phyloP scores from a whole-genome alignment of 805 yeast genomes.

The Yarrowia sp. region DNA sequence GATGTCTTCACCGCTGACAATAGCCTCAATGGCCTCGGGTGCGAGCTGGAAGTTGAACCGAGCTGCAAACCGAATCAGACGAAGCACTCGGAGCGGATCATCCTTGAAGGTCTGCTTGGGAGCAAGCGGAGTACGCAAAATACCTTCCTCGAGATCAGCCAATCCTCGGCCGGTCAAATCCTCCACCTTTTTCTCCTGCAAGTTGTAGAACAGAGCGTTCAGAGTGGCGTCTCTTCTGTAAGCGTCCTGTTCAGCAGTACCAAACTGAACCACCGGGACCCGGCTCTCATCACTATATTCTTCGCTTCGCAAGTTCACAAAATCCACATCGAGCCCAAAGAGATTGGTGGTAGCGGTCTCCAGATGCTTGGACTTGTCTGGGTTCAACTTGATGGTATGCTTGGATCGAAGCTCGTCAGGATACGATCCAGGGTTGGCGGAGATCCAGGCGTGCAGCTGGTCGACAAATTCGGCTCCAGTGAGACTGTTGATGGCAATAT shows the following conservation, averaged over 20 bases:
- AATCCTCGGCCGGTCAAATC: slow-evolving; percentile 80
- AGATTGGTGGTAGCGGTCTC: slow-evolving; percentile 94
- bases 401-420: slow-evolving; percentile 40
- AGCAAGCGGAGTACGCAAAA: slow-evolving; percentile 81
- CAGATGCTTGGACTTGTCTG: slow-evolving; percentile 91
- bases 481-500: slow-evolving; percentile 79
- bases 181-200: slow-evolving; percentile 65
- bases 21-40: slow-evolving; percentile 52
- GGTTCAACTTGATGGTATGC: slow-evolving; percentile 86
- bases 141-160: slow-evolving; percentile 62
- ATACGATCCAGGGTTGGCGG: slow-evolving; percentile 35
- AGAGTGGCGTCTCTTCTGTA: slow-evolving; percentile 91
- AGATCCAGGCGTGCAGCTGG: slow-evolving; percentile 52
- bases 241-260: slow-evolving; percentile 92
- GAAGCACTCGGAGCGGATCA: slow-evolving; percentile 86
- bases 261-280: slow-evolving; percentile 78
- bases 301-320: slow-evolving; percentile 87
- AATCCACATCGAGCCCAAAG: slow-evolving; percentile 82
- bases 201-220: slow-evolving; percentile 86
- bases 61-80: slow-evolving; percentile 82
- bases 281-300: slow-evolving; percentile 78
- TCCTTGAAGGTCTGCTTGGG: slow-evolving; percentile 85
- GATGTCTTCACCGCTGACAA: slow-evolving; percentile 54
- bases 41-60: slow-evolving; percentile 70
- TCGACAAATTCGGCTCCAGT: slow-evolving; percentile 86